Conservation (phyloP, 2,329 filamentous ascomycete genomes). For the Didymella keratinophila region DNA sequence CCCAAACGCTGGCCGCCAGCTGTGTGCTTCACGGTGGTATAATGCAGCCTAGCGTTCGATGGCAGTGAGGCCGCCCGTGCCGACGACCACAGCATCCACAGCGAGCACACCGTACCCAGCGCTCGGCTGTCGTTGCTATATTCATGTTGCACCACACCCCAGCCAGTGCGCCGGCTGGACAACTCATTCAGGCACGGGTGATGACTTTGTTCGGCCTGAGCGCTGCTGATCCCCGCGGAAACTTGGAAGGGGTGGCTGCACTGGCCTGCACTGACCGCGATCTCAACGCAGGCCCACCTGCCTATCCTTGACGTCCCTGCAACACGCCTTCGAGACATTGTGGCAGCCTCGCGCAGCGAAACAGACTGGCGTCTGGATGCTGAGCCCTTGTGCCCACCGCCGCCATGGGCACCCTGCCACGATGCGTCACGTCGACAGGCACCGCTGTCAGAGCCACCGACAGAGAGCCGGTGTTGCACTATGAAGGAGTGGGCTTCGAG, state of each 20-base stretch:
- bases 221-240: slow-evolving; percentile 41
- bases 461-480: slow-evolving; percentile 38
- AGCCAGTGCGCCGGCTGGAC: slow-evolving; percentile 18
- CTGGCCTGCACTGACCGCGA: slow-evolving; percentile 15
- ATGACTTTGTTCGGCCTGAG: slow-evolving; percentile 29
- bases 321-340: slow-evolving; percentile 32
- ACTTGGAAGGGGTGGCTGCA: slow-evolving; percentile 27
- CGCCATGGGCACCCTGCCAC: slow-evolving; percentile 25
- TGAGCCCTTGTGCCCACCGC: slow-evolving; percentile 8
- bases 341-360: slow-evolving; percentile 41
- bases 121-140: slow-evolving; percentile 26
- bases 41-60: slow-evolving; percentile 19
- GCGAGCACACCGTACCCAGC: slow-evolving; percentile 22
- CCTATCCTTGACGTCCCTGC: slow-evolving; percentile 17
- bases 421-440: slow-evolving; percentile 32
- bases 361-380: slow-evolving; percentile 22
- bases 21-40: slow-evolving; percentile 41
- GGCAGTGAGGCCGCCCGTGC: slow-evolving; percentile 31
- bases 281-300: slow-evolving; percentile 18
- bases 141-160: slow-evolving; percentile 18
- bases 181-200: slow-evolving; percentile 42
- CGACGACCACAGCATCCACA: slow-evolving; percentile 18
- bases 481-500: slow-evolving; percentile 47
- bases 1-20: slow-evolving; percentile 45
- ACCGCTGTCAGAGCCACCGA: slow-evolving; percentile 45